phyloP scores from a whole-genome alignment of 2,329 filamentous ascomycete species.

The Pseudogymnoascus sp. region DNA sequence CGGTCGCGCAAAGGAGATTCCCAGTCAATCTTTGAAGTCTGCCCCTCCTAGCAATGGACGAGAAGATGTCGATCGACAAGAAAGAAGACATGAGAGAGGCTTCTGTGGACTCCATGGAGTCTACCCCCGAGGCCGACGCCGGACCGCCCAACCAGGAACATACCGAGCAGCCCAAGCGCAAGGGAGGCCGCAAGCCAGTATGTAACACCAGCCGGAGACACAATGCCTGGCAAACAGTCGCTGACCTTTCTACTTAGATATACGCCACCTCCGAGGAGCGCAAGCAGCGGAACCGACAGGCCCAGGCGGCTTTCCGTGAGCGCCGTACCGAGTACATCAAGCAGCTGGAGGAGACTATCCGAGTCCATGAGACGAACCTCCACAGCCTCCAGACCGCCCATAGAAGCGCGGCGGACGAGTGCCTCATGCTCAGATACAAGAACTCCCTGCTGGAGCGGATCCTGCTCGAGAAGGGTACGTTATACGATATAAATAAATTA shows the following conservation, averaged over 20 bases:
- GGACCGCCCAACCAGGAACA: slow-evolving; percentile 40
- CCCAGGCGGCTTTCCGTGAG: slow-evolving; percentile 94
- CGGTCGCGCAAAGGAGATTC: not conserved
- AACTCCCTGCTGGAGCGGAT: slow-evolving; percentile 95
- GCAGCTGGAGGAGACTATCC: slow-evolving; percentile 94
- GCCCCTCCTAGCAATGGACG: slow-evolving; percentile 44
- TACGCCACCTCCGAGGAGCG: slow-evolving; percentile 98
- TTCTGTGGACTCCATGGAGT: slow-evolving; percentile 55
- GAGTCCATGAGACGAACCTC: slow-evolving; percentile 90
- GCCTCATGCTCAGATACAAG: slow-evolving; percentile 96
- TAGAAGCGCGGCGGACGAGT: slow-evolving; percentile 90
- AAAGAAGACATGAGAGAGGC: slow-evolving; percentile 52
- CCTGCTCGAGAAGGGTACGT: slow-evolving; percentile 83
- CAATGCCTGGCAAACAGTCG: slow-evolving; percentile 13
- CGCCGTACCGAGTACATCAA: slow-evolving; percentile 98
- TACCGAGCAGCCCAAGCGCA: slow-evolving; percentile 73
- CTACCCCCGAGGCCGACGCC: slow-evolving; percentile 52
- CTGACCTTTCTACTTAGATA: slow-evolving; percentile 53
- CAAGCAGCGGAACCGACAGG: slow-evolving; percentile 95
- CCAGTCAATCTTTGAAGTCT: not conserved
- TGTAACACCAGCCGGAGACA: slow-evolving; percentile 33
- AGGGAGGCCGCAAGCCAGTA: slow-evolving; percentile 96
- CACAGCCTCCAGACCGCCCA: slow-evolving; percentile 91
- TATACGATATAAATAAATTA: not conserved
- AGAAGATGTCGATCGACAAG: slow-evolving; percentile 62